These are phyloP conservation scores for Ophidiomyces ophidiicola DNA, from an alignment of 2,329 filamentous ascomycete species.

Conservation along the genomic window DNA sequence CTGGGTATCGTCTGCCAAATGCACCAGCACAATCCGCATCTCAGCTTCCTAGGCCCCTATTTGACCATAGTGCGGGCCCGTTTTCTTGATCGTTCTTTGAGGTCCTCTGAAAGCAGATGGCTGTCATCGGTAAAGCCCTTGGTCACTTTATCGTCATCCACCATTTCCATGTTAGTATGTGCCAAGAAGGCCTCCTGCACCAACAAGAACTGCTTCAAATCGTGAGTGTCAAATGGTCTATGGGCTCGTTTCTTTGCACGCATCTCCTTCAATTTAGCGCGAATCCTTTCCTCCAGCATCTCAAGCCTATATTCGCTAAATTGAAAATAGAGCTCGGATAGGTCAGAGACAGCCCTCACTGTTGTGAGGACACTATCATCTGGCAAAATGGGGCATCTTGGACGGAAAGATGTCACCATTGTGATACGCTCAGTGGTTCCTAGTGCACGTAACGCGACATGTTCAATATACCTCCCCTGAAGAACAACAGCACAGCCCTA, in stretches of 20 bases:
- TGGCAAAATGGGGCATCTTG: constrained; percentile 40
- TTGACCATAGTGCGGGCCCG: constrained; percentile 13
- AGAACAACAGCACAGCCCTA: constrained; percentile 53
- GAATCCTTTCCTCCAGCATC: constrained; percentile 48
- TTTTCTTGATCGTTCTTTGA: constrained; percentile 23
- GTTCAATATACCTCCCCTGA: constrained; percentile 55
- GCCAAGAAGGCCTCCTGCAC: constrained; percentile 24
- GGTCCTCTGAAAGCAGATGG: constrained; percentile 29
- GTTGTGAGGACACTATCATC: constrained; percentile 52
- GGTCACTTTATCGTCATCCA: constrained; percentile 31
- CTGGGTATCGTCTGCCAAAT: background rate
- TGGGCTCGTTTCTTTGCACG: constrained; percentile 24
- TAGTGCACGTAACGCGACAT: constrained; percentile 48
- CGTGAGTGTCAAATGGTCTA: constrained; percentile 24
- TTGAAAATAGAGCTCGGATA: constrained; percentile 48
- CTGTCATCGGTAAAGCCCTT: constrained; percentile 27
- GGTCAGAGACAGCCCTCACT: constrained; percentile 46
- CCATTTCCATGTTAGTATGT: constrained; percentile 31
- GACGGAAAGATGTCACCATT: constrained; percentile 55
- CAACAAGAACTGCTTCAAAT: constrained; percentile 21
- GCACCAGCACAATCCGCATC: background rate
- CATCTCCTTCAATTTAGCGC: constrained; percentile 32
- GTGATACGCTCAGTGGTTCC: constrained; percentile 51
- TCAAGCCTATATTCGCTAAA: constrained; percentile 52
- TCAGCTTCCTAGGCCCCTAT: background rate